phyloP scores from a whole-genome alignment of 441 rosid species.

The Pelargonium citronellum region DNA sequence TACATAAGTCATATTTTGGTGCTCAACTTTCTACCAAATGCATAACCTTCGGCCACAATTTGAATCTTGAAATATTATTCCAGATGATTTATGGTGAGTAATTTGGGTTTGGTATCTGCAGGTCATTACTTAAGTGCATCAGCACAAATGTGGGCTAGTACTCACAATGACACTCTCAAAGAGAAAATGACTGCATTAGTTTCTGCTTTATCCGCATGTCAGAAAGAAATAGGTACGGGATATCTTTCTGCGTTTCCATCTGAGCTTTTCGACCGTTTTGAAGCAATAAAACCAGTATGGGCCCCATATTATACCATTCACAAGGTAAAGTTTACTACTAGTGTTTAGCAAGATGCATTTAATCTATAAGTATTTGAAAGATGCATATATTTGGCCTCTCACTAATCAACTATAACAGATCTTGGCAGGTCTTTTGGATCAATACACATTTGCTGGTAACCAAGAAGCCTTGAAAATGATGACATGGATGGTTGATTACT shows the following conservation, averaged over 20 bases:
- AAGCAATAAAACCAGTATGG: constrained; percentile 79
- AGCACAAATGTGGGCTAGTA: constrained; percentile 95
- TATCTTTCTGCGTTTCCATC: constrained; percentile 92
- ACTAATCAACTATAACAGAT: constrained; percentile 31
- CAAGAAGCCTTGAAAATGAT: constrained; percentile 41
- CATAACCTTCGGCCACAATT: too few relatives aligned
- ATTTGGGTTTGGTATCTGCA: constrained; percentile 30
- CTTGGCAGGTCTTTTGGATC: constrained; percentile 56
- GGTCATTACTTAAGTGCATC: constrained; percentile 95
- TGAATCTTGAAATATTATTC: not conserved
- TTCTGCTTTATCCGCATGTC: constrained; percentile 64
- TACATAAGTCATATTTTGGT: too few relatives aligned
- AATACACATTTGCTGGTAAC: constrained; percentile 40
- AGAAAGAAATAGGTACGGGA: constrained; percentile 61
- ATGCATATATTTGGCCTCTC: constrained; percentile 6
- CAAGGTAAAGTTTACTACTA: constrained; percentile 44
- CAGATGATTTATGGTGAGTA: constrained; percentile 11
- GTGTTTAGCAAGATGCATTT: not conserved
- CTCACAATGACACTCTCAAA: constrained; percentile 57
- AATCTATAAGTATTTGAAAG: not conserved
- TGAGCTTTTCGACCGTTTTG: constrained; percentile 74
- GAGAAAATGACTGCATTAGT: constrained; percentile 65
- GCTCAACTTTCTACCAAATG: too few relatives aligned
- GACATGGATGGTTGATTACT: constrained; percentile 52
- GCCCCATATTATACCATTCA: constrained; percentile 97